Base-by-base conservation (phyloP, 2,329 filamentous ascomycete species). In the Trichoderma harzianum region DNA sequence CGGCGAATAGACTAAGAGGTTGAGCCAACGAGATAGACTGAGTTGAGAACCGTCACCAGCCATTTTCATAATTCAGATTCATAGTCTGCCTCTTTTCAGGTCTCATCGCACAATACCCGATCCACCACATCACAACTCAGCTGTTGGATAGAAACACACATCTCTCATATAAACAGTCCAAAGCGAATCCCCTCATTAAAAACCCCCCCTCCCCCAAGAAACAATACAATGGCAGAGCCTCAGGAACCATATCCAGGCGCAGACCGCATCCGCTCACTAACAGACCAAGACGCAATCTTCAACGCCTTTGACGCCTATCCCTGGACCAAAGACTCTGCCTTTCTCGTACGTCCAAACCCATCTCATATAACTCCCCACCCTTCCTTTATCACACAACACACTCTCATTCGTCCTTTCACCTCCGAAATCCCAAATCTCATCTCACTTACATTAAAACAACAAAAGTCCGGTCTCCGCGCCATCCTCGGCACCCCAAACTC, bases 291-390 rank as follows among this genome's bases (percentile, higher is more conserved):
- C 73, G 78, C 82, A 65, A 79, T 90, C 72, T 92, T 89, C 79
- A 81, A 84, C 71, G 87, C 90, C 73, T 87, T 93, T 65, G 89
- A 92, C 76, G 81, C 82, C 28, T 93, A 93, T 77, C 85, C 87
- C 21, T 94, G 91, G 91, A 85, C 85, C 72, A 86, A 86, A 73
- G 92, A 94, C 80, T 84, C 85, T 66, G 88, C 89, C 74, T 94
- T 93, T 77, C 89, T 92, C 82, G 89, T 89, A 81, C 57, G 75
- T 68, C 11, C 10, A 47, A 12, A 16, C 6, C 16, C 16, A 26
- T 43, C 47, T 47, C 43, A n/a, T n/a, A n/a, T 43, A 10, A 26
- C 34, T 16, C 26, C 12, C 32, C 57, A 14, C 3, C 5, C 34
- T 61, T 26, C 26, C 55, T 57, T 30, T 16, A 61, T 43, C 64